phyloP scores from a whole-genome alignment of 768 basidiomycete species.

The Agrocybe pediades region DNA sequence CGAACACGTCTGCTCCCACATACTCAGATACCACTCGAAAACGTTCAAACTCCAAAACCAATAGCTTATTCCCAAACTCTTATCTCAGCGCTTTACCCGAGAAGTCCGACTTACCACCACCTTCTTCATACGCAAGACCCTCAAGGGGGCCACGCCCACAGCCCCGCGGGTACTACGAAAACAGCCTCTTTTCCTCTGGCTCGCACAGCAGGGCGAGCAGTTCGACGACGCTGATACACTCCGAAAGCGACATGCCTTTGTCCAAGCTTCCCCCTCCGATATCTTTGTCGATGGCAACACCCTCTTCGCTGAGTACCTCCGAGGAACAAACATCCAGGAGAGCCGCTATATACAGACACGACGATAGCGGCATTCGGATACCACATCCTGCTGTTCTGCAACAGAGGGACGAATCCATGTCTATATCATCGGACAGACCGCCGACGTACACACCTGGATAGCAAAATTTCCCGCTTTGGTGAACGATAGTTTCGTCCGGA shows the following conservation, averaged over 20 bases:
- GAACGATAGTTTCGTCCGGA: no score
- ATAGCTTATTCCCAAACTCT: slow-evolving; percentile 1
- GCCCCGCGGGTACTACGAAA: background rate
- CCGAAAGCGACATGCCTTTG: background rate
- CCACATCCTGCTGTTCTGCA: background rate
- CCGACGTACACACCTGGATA: background rate
- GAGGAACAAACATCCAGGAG: background rate
- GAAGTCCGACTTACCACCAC: background rate
- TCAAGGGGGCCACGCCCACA: background rate
- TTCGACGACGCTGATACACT: background rate
- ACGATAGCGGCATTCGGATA: background rate
- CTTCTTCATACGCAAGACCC: background rate
- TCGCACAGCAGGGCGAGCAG: background rate
- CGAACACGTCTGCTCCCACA: background rate
- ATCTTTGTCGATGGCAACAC: background rate
- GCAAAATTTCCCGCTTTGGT: no score
- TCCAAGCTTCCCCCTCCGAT: background rate
- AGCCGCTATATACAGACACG: background rate
- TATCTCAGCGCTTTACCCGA: background rate
- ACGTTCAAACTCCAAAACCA: background rate
- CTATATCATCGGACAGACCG: background rate
- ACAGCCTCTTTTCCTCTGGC: background rate
- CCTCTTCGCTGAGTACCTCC: background rate
- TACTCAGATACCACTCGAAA: background rate
- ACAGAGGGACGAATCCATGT: background rate